phyloP scores from a whole-genome alignment of 805 yeast genomes.

The Candida maris region DNA sequence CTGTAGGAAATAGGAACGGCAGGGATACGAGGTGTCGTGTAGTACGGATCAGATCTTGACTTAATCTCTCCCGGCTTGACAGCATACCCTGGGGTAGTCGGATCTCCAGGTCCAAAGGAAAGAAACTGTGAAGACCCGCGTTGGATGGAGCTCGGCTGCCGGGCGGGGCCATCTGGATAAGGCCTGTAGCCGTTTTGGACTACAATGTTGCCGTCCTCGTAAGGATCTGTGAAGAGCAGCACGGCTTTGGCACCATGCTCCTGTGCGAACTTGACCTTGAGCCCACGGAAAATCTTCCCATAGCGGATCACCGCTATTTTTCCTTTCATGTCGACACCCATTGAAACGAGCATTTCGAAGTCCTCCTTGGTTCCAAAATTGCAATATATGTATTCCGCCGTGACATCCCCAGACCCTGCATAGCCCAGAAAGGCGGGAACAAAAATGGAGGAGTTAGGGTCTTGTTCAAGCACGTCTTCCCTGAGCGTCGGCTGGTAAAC shows the following conservation, averaged over 20 bases:
- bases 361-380: constrained; percentile 67
- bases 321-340: constrained; percentile 50
- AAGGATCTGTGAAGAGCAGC: constrained; percentile 66
- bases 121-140: constrained; percentile 71
- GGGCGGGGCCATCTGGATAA: constrained; percentile 74
- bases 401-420: constrained; percentile 71
- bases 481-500: constrained; percentile 51
- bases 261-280: constrained; percentile 74
- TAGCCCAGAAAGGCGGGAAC: constrained; percentile 77
- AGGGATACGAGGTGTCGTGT: constrained; percentile 61
- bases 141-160: constrained; percentile 73
- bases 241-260: constrained; percentile 67
- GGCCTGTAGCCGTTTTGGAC: constrained; percentile 56
- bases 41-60: constrained; percentile 45
- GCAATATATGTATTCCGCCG: constrained; percentile 61
- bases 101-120: constrained; percentile 68
- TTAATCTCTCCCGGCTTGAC: constrained; percentile 54
- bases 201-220: constrained; percentile 52
- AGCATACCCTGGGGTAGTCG: constrained; percentile 70
- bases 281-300: constrained; percentile 65
- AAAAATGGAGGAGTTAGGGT: constrained; percentile 45
- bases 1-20: constrained; percentile 63
- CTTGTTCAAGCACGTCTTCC: constrained; percentile 47
- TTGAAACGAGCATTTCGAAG: constrained; percentile 42
- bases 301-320: constrained; percentile 66